phyloP scores from a whole-genome alignment of 768 basidiomycete genomes.

The Pulveroboletus sp. region DNA sequence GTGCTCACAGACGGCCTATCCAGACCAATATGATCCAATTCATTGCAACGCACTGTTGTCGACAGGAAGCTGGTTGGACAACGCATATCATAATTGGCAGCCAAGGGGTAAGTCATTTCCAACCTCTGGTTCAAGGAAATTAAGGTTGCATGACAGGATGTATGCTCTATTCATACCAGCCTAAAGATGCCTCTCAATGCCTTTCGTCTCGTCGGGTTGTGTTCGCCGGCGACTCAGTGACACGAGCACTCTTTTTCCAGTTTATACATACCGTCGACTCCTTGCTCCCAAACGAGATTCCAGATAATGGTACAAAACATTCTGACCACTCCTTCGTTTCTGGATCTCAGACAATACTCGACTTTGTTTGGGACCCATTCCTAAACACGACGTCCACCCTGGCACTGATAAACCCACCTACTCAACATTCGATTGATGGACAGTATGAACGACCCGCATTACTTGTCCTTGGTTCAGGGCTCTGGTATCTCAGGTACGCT shows the following conservation, averaged over 20 bases:
- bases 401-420: conserved; percentile 35
- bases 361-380: conserved; percentile 85
- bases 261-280: conserved; percentile 59
- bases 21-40: conserved; percentile 69
- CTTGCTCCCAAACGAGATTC: conserved; percentile 45
- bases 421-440: not conserved
- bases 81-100: conserved; percentile 70
- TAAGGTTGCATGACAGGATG: conserved; percentile 50
- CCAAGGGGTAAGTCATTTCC: conserved; percentile 57
- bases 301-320: conserved; percentile 64
- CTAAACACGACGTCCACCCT: conserved; percentile 62
- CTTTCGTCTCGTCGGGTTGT: conserved; percentile 55
- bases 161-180: conserved; percentile 65
- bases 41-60: conserved; percentile 70
- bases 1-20: not conserved
- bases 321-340: conserved; percentile 52
- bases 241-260: conserved; percentile 75
- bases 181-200: conserved; percentile 51
- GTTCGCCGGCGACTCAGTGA: conserved; percentile 84
- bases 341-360: conserved; percentile 42
- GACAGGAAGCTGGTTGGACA: conserved; percentile 76
- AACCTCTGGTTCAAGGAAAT: conserved; percentile 1
- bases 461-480: conserved; percentile 77
- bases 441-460: conserved; percentile 46
- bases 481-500: conserved; percentile 85